Conservation (phyloP, 805 yeast species). For the Wickerhamomyces alni region DNA sequence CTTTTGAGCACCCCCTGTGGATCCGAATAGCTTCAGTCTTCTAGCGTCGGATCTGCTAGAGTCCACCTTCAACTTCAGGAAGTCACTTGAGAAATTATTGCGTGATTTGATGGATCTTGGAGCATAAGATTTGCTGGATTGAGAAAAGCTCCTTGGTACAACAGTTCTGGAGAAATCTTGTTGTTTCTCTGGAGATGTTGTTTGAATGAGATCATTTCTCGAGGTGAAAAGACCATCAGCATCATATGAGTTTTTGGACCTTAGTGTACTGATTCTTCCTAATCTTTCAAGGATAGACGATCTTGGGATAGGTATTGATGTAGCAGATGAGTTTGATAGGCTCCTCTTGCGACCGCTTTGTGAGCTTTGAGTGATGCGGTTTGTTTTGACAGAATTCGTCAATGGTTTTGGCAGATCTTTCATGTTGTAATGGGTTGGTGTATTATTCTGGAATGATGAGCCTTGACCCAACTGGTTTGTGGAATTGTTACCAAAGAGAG, state of each 20-base stretch:
- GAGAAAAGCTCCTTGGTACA: constrained; percentile 5
- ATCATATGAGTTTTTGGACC: constrained; percentile 20
- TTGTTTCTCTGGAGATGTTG: constrained; percentile 11
- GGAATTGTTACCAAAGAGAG: constrained; percentile 1
- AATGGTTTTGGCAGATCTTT: constrained; percentile 33
- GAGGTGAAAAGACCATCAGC: constrained; percentile 34
- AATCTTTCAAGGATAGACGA: constrained; percentile 28
- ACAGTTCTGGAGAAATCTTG: constrained; percentile 4
- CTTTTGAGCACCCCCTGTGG: constrained; percentile 21
- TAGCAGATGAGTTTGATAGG: constrained; percentile 15
- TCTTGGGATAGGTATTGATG: constrained; percentile 15
- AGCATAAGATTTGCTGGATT: constrained; percentile 3
- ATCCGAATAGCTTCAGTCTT: constrained; percentile 30
- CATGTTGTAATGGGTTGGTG: constrained; percentile 27
- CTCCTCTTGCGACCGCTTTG: constrained; percentile 19
- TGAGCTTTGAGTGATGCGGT: constrained; percentile 8
- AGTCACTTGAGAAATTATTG: constrained; percentile 15
- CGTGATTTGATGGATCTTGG: constrained; percentile 24
- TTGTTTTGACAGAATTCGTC: constrained; percentile 25
- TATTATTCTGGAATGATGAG: constrained; percentile 11
- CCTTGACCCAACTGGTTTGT: not conserved
- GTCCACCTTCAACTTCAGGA: constrained; percentile 32
- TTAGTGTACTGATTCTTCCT: constrained; percentile 26
- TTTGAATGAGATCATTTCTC: constrained; percentile 18
- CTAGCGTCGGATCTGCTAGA: constrained; percentile 38